phyloP scores from a whole-genome alignment of 176 grass and related monocot species.

The Chrysopogon serrulatus region DNA sequence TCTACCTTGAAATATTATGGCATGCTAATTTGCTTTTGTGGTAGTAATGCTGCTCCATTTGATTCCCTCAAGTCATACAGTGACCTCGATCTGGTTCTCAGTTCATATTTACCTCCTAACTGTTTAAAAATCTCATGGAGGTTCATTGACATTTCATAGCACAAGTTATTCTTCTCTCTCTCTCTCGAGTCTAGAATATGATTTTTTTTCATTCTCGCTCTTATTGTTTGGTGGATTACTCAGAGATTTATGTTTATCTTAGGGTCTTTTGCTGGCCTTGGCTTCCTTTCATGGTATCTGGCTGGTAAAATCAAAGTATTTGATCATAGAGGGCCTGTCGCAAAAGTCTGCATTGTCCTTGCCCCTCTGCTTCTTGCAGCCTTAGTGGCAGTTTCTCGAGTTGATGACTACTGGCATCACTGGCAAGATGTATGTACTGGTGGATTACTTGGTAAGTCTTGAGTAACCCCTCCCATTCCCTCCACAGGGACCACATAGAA shows the following conservation, averaged over 20 bases:
- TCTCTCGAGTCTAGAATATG: neutral
- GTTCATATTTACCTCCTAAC: conserved; percentile 6
- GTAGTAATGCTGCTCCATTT: neutral
- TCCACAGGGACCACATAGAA: neutral
- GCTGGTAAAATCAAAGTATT: conserved; percentile 75
- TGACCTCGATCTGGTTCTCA: neutral
- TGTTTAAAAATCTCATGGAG: neutral
- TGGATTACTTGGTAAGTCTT: conserved; percentile 61
- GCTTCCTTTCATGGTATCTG: conserved; percentile 72
- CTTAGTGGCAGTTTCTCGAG: conserved; percentile 64
- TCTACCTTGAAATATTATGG: neutral
- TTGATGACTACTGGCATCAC: conserved; percentile 82
- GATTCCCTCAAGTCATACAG: neutral
- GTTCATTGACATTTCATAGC: neutral
- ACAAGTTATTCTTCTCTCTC: neutral
- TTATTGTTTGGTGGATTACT: neutral
- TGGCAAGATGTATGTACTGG: conserved; percentile 75
- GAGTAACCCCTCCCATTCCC: neutral
- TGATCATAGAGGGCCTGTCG: conserved; percentile 53
- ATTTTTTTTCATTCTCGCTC: neutral
- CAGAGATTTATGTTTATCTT: conserved; percentile 20
- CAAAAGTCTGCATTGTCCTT: conserved; percentile 64
- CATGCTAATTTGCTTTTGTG: neutral
- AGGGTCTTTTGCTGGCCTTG: conserved; percentile 85
- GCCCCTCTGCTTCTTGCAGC: conserved; percentile 61